Conservation (phyloP, 768 basidiomycete species). For the Lentinula lateritia region DNA sequence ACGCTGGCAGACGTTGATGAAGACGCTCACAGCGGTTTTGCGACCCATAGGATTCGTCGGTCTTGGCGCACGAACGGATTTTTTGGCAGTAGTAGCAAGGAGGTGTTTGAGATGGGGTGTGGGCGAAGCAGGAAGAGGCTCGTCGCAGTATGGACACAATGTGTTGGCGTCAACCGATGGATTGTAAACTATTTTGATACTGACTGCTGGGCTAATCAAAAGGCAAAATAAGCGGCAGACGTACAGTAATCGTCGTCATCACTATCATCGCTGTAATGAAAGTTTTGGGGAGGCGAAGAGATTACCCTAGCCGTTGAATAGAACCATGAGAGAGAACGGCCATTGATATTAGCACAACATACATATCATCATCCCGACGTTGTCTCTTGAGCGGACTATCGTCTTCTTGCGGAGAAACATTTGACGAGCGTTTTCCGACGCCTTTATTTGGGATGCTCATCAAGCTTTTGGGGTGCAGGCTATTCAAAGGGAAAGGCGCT, state of each 20-base stretch:
- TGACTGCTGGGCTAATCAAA: not conserved
- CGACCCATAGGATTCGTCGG: constrained; percentile 63
- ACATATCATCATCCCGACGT: constrained; percentile 11
- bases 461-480: not conserved
- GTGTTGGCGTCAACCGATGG: constrained; percentile 54
- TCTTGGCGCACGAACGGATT: constrained; percentile 58
- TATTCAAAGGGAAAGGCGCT: not conserved
- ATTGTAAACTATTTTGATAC: constrained; percentile 41
- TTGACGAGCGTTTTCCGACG: not conserved
- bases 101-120: constrained; percentile 55
- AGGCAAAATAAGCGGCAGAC: constrained; percentile 9
- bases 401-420: not conserved
- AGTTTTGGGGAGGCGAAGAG: not conserved
- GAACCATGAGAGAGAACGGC: constrained; percentile 6
- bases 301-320: not conserved
- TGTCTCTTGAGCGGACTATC: not conserved
- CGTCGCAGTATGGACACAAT: constrained; percentile 81
- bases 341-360: constrained; percentile 1
- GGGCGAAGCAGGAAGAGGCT: constrained; percentile 54
- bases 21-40: constrained; percentile 49
- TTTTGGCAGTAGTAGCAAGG: constrained; percentile 42
- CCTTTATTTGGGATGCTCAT: not conserved
- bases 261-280: constrained; percentile 18
- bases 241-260: constrained; percentile 43
- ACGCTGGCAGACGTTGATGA: constrained; percentile 67